These are phyloP conservation scores for Casaregolazyma lundiana DNA, from an alignment of 1,139 yeast genomes.

Conservation along the genomic window DNA sequence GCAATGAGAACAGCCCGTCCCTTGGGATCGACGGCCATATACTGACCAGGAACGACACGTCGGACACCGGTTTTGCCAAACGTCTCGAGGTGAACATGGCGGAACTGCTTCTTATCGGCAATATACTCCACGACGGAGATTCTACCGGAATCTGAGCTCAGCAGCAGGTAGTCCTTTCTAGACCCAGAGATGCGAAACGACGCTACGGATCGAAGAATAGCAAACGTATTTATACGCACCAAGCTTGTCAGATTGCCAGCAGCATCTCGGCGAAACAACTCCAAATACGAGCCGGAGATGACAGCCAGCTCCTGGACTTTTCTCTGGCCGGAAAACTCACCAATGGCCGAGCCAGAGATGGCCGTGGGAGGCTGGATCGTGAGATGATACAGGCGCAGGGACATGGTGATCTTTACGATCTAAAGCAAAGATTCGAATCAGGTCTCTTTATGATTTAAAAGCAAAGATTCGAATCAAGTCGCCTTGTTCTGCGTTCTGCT, in stretches of 20 bases:
- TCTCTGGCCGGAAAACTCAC: slow-evolving; percentile 56
- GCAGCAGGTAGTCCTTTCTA: slow-evolving; percentile 52
- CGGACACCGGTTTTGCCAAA: slow-evolving; percentile 72
- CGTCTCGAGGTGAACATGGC: slow-evolving; percentile 57
- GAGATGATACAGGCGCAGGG: slow-evolving; percentile 50
- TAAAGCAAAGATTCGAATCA: slow-evolving; percentile 7
- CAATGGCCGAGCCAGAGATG: slow-evolving; percentile 52
- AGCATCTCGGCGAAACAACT: slow-evolving; percentile 49
- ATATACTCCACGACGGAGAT: slow-evolving; percentile 54
- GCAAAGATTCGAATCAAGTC: too few relatives aligned
- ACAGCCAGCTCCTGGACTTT: slow-evolving; percentile 58
- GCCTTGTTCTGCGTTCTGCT: too few relatives aligned
- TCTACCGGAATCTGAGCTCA: slow-evolving; percentile 81
- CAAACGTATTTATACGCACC: slow-evolving; percentile 49
- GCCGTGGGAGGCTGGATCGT: slow-evolving; percentile 59
- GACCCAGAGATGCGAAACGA: slow-evolving; percentile 52
- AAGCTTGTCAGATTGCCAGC: slow-evolving; percentile 51
- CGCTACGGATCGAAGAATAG: slow-evolving; percentile 52
- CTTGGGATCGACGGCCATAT: slow-evolving; percentile 66
- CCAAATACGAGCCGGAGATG: slow-evolving; percentile 51
- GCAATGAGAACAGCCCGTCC: slow-evolving; percentile 67
- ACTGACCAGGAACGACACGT: slow-evolving; percentile 71
- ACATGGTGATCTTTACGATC: not conserved
- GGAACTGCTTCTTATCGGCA: slow-evolving; percentile 39
- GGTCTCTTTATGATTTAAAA: too few relatives aligned